Evolutionary conservation across 1,139 yeast species (phyloP), one percentile per base, ranked within the genome.

Genomic region (Taphrina betulina): DNA sequence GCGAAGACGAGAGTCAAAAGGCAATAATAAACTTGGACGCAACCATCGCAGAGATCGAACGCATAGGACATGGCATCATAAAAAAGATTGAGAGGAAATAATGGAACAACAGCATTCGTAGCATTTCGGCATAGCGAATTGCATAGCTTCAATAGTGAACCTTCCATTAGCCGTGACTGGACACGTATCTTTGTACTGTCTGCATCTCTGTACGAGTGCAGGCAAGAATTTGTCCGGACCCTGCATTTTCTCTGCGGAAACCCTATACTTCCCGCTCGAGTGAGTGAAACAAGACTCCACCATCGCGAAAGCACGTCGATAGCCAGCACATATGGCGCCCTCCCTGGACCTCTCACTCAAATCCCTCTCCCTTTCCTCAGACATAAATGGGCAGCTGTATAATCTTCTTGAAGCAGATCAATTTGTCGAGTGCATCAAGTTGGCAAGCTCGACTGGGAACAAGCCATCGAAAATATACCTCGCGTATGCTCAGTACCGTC

Each of bases 1-100:
- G 35, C 23, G n/a, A 50, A 35, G 29, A 41, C 33, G 36, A 24
- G 34, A 22, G 53, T 44, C 28, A 17, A 33, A 28, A 57, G 75
- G 56, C 86, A n/a, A 73, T 73, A 45, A 73, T 89, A 57, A 88
- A 90, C 69, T 83, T 79, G 66, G 83, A 79, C n/a, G 86, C 92
- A 1, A 77, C 87, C 35, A 71, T 84, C 60, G 78, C 78, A 58
- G 95, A 90, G 68, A 83, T 90, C 53, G 75, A 77, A 53, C 74
- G 85, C 43, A 74, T 86, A 56, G 95, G 96, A 12, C 92, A 89
- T 31, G 94, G 85, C 63, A 69, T 73, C 55, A 62, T 72, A 10
- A 26, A 26, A 26, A n/a, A n/a, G n/a, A n/a, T n/a, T n/a, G n/a
- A n/a, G 54, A 58, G 20, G 59, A 64, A 35, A 62, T 66, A 35